Conservation (phyloP, 2,329 filamentous ascomycete genomes). For the Diplodia seriata region DNA sequence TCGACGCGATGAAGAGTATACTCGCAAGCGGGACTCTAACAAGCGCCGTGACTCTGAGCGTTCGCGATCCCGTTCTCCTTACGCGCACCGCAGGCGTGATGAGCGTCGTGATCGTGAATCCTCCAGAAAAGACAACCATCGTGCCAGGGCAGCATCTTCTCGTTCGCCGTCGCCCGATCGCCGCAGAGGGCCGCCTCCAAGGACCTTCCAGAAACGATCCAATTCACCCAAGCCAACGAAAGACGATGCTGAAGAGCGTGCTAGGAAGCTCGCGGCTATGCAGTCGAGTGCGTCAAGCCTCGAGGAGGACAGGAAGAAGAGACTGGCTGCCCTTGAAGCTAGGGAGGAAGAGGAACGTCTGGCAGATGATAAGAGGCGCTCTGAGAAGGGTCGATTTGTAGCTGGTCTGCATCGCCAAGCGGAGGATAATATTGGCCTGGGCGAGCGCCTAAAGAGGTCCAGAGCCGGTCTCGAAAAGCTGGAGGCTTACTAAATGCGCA, state of each 20-base stretch:
- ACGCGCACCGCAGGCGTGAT: constrained; percentile 42
- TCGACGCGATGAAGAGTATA: constrained; percentile 23
- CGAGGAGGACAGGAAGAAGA: constrained; percentile 71
- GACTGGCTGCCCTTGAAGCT: constrained; percentile 70
- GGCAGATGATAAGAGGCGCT: constrained; percentile 64
- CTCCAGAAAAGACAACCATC: constrained; percentile 39
- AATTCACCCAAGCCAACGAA: constrained; percentile 28
- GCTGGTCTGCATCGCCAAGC: constrained; percentile 42
- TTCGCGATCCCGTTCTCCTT: constrained; percentile 24
- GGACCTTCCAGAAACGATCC: constrained; percentile 16
- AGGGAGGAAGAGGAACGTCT: constrained; percentile 69
- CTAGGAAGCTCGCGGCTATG: constrained; percentile 50
- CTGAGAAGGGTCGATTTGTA: constrained; percentile 48
- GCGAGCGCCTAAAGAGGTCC: constrained; percentile 33
- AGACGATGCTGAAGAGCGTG: constrained; percentile 45
- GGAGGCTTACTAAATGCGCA: constrained; percentile 23
- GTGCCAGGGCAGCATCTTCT: constrained; percentile 35
- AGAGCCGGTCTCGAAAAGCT: constrained; percentile 31
- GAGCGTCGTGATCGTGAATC: constrained; percentile 36
- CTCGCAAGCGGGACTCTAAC: constrained; percentile 10
- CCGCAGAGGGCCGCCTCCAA: constrained; percentile 10
- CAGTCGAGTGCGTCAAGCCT: constrained; percentile 61
- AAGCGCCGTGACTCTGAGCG: background rate
- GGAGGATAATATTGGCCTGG: constrained; percentile 31
- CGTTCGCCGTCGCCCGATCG: constrained; percentile 38